Percentiles rank a stretch among this genome's conserved stretches.
These are phyloP conservation scores for Sphagnum contortum DNA, from an alignment of 225 moss, liverwort and hornwort genomes.

Conservation along the genomic window DNA sequence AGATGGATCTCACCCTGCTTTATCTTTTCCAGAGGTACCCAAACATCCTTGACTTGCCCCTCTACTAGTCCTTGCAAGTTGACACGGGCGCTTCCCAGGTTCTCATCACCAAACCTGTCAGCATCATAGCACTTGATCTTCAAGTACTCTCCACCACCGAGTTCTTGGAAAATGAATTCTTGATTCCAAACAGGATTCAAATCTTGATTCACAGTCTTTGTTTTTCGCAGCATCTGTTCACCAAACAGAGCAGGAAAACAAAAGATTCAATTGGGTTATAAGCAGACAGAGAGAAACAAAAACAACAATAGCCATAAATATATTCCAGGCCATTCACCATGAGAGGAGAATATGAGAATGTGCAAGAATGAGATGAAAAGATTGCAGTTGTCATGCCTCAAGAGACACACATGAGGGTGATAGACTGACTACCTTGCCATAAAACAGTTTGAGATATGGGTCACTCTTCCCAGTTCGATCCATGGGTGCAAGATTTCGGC, in stretches of 20 bases:
- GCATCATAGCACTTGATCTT: constrained; percentile 98
- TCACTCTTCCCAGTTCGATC: constrained; percentile 98
- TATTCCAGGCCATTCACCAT: too few relatives aligned
- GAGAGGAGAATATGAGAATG: too few relatives aligned
- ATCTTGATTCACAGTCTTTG: constrained; percentile 92
- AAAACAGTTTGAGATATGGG: constrained; percentile 88
- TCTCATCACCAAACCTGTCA: constrained; percentile 93
- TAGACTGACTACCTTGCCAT: constrained; percentile 64
- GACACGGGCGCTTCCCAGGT: constrained; percentile 90
- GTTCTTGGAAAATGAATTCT: constrained; percentile 74
- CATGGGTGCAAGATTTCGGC: constrained; percentile 92
- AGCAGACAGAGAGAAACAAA: too few relatives aligned
- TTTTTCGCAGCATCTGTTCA: constrained; percentile 75
- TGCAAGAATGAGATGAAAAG: too few relatives aligned
- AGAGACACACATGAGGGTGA: neutral
- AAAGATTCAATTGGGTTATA: too few relatives aligned
- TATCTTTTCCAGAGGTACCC: constrained; percentile 94
- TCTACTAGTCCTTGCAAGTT: constrained; percentile 94
- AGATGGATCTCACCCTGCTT: constrained; percentile 95
- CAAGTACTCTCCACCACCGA: constrained; percentile 85
- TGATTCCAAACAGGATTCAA: constrained; percentile 91
- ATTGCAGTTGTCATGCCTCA: too few relatives aligned
- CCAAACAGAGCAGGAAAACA: neutral
- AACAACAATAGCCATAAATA: too few relatives aligned
- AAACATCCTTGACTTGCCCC: constrained; percentile 62